These are phyloP conservation scores for Furcasterigmium sp. DNA, from an alignment of 2,329 filamentous ascomycete species.

Conservation along the genomic window DNA sequence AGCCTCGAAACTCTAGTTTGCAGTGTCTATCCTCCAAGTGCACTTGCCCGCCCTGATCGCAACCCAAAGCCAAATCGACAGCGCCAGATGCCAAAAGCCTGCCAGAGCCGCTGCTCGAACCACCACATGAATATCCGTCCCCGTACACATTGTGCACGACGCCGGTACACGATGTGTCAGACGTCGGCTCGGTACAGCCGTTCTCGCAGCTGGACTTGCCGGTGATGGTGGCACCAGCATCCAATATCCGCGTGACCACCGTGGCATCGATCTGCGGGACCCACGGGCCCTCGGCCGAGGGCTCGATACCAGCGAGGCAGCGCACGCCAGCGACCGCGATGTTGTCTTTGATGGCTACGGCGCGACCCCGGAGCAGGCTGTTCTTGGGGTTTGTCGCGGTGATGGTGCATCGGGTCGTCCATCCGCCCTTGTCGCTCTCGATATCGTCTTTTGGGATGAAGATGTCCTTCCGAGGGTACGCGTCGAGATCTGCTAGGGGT, in stretches of 20 bases:
- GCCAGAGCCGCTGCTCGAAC: slow-evolving; percentile 25
- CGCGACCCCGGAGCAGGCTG: slow-evolving; percentile 11
- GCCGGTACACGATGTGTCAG: slow-evolving; percentile 19
- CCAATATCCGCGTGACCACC: slow-evolving; percentile 10
- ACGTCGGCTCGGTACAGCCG: slow-evolving; percentile 21
- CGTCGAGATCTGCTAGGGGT: no score
- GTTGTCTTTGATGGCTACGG: slow-evolving; percentile 22
- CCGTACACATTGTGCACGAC: slow-evolving; percentile 20
- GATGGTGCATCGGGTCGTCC: no score
- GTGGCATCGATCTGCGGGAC: slow-evolving; percentile 3
- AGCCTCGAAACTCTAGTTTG: no score
- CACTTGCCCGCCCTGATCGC: slow-evolving; percentile 20
- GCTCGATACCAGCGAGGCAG: no score
- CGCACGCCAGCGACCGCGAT: slow-evolving; percentile 15
- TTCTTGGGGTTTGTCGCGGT: no score
- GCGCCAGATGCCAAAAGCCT: slow-evolving; percentile 19
- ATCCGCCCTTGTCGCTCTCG: no score
- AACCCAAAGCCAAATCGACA: slow-evolving; percentile 20
- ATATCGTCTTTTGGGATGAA: no score
- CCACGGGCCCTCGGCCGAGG: no score
- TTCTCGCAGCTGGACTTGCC: slow-evolving; percentile 22
- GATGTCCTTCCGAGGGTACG: no score
- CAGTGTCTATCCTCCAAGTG: no score
- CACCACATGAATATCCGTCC: slow-evolving; percentile 19
- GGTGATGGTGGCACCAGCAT: slow-evolving; percentile 17